phyloP scores from a whole-genome alignment of 305 asterid genomes.

The Fraxinus platypoda region DNA sequence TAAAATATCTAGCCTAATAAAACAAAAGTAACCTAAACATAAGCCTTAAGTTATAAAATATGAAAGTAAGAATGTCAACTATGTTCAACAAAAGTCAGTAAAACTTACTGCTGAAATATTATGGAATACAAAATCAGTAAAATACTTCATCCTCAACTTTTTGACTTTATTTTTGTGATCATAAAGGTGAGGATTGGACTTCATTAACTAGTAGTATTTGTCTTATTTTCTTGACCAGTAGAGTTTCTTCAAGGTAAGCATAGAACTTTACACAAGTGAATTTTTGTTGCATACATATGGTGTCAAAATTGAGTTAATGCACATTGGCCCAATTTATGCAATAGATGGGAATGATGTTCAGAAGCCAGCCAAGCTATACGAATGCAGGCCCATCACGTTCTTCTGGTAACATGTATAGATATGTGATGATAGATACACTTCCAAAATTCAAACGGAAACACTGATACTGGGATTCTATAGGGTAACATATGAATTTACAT shows the following conservation, averaged over 20 bases:
- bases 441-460: neutral
- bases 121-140: neutral
- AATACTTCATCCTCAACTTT: slow-evolving; percentile 17
- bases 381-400: slow-evolving; percentile 55
- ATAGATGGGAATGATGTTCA: slow-evolving; percentile 34
- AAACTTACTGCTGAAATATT: slow-evolving; percentile 14
- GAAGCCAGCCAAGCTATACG: slow-evolving; percentile 42
- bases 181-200: slow-evolving; percentile 12
- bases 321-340: slow-evolving; percentile 40
- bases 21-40: too few species aligned
- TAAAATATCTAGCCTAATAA: too few species aligned
- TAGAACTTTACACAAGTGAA: neutral
- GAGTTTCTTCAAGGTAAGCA: slow-evolving; percentile 3
- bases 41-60: too few species aligned
- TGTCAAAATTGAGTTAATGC: slow-evolving; percentile 49
- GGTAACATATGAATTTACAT: neutral
- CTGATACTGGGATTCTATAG: neutral
- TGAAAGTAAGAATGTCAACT: too few species aligned
- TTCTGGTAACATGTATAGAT: slow-evolving; percentile 45
- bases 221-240: neutral
- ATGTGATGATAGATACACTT: slow-evolving; percentile 37
- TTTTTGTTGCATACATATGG: slow-evolving; percentile 20
- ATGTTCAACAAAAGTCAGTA: too few species aligned
- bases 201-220: slow-evolving; percentile 30
- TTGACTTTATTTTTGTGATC: slow-evolving; percentile 18